Base-by-base conservation (phyloP, 306 rosid genomes). In the Sechiopsis laciniata region DNA sequence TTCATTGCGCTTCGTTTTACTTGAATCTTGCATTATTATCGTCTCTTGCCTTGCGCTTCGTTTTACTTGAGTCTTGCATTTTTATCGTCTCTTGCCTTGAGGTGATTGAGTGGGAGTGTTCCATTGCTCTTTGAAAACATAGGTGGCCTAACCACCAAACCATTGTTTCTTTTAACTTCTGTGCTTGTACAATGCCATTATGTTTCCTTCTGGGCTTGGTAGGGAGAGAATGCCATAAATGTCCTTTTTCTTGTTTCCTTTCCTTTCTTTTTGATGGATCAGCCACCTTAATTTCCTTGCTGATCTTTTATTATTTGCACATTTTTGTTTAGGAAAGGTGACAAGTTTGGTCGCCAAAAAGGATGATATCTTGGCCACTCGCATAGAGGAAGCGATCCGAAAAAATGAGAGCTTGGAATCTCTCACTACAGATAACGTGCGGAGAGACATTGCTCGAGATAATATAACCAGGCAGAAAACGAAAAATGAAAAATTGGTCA, bases 351-450 rank as follows among this genome's bases (percentile, higher is more conserved):
- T 91, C 63, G 81, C 92, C 9, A 91, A 77, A 81, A 94, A 69
- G 87, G 89, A 94, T 68, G 35, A 35, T 45, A 26, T 73, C 52
- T 76, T 94, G 85, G 95, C 97, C 15, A 77, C 80, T 48, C 83
- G 84, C 73, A 89, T 94, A n/a, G 99, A 91, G 80, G 96, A 89
- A 81, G 97, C 99, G n/a, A 75, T 94, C 55, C 84, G 79, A 82
- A 91, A 87, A 81, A 94, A 94, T 20, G 99, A 94, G 82, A 89
- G 97, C 79, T 85, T 94, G 83, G 99, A 94, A 55, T 86, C 88
- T 56, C 88, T 94, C 48, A 87, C 88, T 32, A 80, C 79, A 74
- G 91, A 89, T 54, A 84, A 83, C 59, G 86, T 89, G 63, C 77
- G 82, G 40, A 91, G 89, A 80, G 96, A 91, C 69, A 53, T 60